Conservation (phyloP, 108 stramenopile genomes). For the Discostella stelligeroides region DNA sequence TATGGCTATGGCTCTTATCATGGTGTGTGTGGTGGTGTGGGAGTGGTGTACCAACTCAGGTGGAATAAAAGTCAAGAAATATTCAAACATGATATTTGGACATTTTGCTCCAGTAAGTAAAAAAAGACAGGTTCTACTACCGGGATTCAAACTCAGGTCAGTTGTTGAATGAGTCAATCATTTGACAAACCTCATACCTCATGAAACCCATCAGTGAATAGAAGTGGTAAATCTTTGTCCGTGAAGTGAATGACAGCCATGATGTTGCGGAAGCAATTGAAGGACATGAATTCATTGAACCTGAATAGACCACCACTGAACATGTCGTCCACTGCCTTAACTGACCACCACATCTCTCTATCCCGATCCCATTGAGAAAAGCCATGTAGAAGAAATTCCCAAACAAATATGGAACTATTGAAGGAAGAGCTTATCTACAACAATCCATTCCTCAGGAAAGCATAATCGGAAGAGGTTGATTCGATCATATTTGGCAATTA, state of each 20-base stretch:
- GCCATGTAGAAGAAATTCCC: conserved; percentile 22
- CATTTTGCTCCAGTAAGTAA: too few relatives aligned
- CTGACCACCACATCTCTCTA: conserved; percentile 1
- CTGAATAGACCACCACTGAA: conserved; percentile 17
- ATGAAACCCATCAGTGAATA: conserved; percentile 22
- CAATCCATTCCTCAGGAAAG: not conserved
- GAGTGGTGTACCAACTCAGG: too few relatives aligned
- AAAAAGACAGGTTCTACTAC: conserved; percentile 23
- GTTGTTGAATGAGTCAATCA: conserved; percentile 29
- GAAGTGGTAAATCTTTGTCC: not conserved
- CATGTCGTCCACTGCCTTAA: not conserved
- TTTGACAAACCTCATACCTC: conserved; percentile 28
- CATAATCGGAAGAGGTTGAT: not conserved
- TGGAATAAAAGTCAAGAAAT: too few relatives aligned
- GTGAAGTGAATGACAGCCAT: not conserved
- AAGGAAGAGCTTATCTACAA: not conserved
- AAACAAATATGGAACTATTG: conserved; percentile 12
- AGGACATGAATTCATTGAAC: conserved; percentile 11
- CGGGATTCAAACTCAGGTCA: conserved; percentile 52
- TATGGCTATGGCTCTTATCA: too few relatives aligned
- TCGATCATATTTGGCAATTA: not conserved
- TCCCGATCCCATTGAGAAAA: not conserved
- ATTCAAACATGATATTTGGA: not conserved
- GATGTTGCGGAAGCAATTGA: not conserved
- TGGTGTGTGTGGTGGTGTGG: too few relatives aligned